Conservation (phyloP, 2,329 filamentous ascomycete genomes). For the Fusarium citri region DNA sequence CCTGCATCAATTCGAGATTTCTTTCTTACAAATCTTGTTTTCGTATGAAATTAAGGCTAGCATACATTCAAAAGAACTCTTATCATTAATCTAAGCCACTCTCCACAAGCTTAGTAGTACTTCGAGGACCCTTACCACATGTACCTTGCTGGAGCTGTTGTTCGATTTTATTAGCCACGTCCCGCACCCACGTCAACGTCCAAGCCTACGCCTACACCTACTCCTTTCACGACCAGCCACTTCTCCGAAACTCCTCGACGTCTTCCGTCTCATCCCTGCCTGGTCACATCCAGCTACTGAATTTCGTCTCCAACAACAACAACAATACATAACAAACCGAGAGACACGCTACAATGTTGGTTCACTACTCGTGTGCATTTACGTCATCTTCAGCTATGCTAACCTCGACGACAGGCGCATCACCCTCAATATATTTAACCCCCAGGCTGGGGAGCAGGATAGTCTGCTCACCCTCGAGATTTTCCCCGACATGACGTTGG, state of each 20-base stretch:
- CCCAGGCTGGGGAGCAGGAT: slow-evolving; percentile 73
- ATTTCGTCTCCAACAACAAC: neutral
- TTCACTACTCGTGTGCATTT: slow-evolving; percentile 1
- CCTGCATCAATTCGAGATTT: slow-evolving; percentile 15
- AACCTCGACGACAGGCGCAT: slow-evolving; percentile 73
- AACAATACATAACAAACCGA: neutral
- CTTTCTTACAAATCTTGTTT: neutral
- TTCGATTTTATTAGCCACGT: slow-evolving; percentile 11
- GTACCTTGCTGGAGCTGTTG: slow-evolving; percentile 15
- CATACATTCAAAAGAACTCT: neutral
- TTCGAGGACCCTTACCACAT: slow-evolving; percentile 4
- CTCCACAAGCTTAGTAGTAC: neutral
- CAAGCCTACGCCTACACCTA: slow-evolving; percentile 10
- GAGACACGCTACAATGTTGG: slow-evolving; percentile 39
- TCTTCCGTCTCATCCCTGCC: slow-evolving; percentile 11
- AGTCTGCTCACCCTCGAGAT: slow-evolving; percentile 87
- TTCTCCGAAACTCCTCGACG: slow-evolving; percentile 12
- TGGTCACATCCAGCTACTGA: neutral
- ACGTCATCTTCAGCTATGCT: slow-evolving; percentile 28
- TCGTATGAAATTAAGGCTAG: neutral
- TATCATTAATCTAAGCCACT: neutral
- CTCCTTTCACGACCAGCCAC: slow-evolving; percentile 34
- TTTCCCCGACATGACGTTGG: slow-evolving; percentile 83
- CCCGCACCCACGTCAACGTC: slow-evolving; percentile 6
- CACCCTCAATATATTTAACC: slow-evolving; percentile 85